phyloP scores from a whole-genome alignment of 352 stramenopile genomes.

The Globisporangium cystogenes region DNA sequence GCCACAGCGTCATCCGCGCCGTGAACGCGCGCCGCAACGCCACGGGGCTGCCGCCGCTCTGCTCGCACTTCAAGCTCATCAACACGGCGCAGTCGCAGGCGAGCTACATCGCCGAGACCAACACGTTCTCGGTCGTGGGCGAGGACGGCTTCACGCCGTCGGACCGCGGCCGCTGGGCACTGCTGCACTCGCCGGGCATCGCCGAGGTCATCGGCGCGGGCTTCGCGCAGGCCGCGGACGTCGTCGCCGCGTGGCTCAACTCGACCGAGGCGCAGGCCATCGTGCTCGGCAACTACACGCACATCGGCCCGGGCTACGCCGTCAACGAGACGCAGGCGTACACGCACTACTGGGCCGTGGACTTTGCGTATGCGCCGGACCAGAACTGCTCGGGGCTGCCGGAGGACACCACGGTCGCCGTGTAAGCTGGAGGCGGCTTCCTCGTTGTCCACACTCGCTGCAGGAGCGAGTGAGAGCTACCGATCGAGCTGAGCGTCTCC shows the following conservation, averaged over 20 bases:
- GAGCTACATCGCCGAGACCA: slow-evolving; percentile 16
- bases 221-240: slow-evolving; percentile 13
- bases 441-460: no score
- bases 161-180: slow-evolving; percentile 14
- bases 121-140: slow-evolving; percentile 14
- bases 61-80: slow-evolving; percentile 19
- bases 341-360: slow-evolving; percentile 22
- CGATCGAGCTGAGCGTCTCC: no score
- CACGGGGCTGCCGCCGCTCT: slow-evolving; percentile 4
- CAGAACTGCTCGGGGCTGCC: neutral
- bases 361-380: slow-evolving; percentile 12
- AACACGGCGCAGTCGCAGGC: slow-evolving; percentile 18
- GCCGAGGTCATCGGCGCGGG: slow-evolving; percentile 22
- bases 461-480: no score
- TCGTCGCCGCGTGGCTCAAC: slow-evolving; percentile 22
- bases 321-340: slow-evolving; percentile 18
- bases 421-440: no score
- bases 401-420: neutral
- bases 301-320: slow-evolving; percentile 22
- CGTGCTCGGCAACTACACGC: slow-evolving; percentile 24
- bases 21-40: neutral
- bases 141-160: slow-evolving; percentile 15
- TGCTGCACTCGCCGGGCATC: slow-evolving; percentile 22
- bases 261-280: slow-evolving; percentile 6
- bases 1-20: neutral